These are phyloP conservation scores for Hydnomerulius pinastri DNA, from an alignment of 768 basidiomycete genomes.

Conservation along the genomic window DNA sequence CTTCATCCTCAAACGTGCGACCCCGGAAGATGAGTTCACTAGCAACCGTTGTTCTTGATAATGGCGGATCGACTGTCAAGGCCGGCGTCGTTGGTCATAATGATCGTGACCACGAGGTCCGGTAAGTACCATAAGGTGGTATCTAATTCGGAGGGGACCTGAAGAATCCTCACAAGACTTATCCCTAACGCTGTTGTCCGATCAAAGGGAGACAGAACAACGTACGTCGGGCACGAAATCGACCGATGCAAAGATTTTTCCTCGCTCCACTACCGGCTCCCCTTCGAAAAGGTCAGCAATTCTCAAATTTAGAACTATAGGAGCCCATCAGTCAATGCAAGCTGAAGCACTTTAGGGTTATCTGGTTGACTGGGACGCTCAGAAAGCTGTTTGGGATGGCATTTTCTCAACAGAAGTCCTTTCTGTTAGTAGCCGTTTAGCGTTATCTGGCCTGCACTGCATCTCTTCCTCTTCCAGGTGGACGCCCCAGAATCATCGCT, in stretches of 20 bases:
- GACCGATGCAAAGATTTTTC: conserved; percentile 76
- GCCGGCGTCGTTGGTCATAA: conserved; percentile 51
- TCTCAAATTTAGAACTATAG: neutral
- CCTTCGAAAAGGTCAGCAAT: conserved; percentile 78
- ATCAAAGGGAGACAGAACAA: conserved; percentile 79
- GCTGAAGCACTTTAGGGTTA: conserved; percentile 65
- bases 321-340: conserved; percentile 6
- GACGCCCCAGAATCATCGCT: conserved; percentile 73
- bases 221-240: conserved; percentile 87
- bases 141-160: conserved; percentile 1
- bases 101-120: conserved; percentile 21
- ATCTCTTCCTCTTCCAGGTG: conserved; percentile 49
- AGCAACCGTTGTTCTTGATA: conserved; percentile 75
- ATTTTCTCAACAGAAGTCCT: conserved; percentile 75
- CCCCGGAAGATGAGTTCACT: conserved; percentile 8
- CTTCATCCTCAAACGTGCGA: neutral
- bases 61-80: conserved; percentile 85
- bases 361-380: conserved; percentile 92
- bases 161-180: conserved; percentile 43
- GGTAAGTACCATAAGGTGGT: conserved; percentile 16
- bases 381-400: conserved; percentile 94
- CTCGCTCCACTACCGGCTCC: conserved; percentile 77
- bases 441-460: conserved; percentile 5
- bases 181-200: conserved; percentile 83
- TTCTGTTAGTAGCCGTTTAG: conserved; percentile 45